Evolutionary conservation across 768 basidiomycete genomes (phyloP).

Genomic region (Suillus discolor): DNA sequence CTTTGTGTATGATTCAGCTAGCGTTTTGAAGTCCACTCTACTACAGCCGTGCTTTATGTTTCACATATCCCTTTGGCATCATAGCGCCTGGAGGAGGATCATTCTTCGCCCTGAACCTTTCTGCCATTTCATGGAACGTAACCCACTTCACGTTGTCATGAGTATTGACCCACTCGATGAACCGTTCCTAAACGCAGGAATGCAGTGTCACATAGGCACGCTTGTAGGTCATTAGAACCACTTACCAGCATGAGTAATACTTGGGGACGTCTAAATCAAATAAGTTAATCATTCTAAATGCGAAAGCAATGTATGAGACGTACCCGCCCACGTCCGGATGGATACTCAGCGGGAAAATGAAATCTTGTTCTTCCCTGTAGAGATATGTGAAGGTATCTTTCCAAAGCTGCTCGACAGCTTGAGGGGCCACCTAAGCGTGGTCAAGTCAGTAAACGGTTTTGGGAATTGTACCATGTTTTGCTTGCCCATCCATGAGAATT

Average conservation of each 20-base stretch:
- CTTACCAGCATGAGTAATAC: slow-evolving; percentile 68
- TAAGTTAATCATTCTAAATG: slow-evolving; percentile 1
- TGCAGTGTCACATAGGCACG: neutral
- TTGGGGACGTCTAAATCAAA: slow-evolving; percentile 51
- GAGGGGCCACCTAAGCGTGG: slow-evolving; percentile 49
- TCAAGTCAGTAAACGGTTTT: neutral
- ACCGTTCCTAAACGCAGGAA: slow-evolving; percentile 50
- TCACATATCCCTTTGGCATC: slow-evolving; percentile 53
- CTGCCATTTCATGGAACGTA: slow-evolving; percentile 67
- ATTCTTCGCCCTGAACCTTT: slow-evolving; percentile 58
- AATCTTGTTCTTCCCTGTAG: slow-evolving; percentile 60
- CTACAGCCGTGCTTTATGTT: slow-evolving; percentile 9
- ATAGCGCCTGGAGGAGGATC: slow-evolving; percentile 48
- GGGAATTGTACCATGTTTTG: neutral
- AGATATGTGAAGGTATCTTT: slow-evolving; percentile 70
- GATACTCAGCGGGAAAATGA: slow-evolving; percentile 70
- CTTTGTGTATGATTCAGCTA: neutral
- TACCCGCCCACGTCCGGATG: slow-evolving; percentile 74
- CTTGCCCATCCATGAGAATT: slow-evolving; percentile 71
- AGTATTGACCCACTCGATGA: slow-evolving; percentile 75
- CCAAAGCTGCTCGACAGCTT: slow-evolving; percentile 69
- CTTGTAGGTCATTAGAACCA: neutral
- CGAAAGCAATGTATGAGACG: slow-evolving; percentile 22
- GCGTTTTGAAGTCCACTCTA: neutral
- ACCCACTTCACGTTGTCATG: slow-evolving; percentile 74